phyloP scores from a whole-genome alignment of 148 eudicot genomes.

The Spergularia bocconei region DNA sequence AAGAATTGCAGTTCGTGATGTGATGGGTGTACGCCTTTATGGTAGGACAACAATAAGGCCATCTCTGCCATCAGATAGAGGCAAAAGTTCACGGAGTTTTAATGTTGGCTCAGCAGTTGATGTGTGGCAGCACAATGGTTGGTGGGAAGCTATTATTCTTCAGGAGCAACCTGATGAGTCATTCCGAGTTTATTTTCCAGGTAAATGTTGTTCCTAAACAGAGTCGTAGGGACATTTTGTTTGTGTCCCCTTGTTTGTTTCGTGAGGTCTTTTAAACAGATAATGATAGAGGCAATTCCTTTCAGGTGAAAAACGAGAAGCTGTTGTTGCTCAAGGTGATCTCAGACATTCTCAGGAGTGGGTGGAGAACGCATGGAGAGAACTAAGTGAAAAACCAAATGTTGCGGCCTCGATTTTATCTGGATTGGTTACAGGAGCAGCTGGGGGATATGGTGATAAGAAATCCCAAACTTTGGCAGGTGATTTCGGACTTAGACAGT shows the following conservation, averaged over 20 bases:
- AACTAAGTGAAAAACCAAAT: slow-evolving; percentile 48
- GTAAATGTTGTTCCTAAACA: slow-evolving; percentile 24
- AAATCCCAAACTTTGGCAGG: slow-evolving; percentile 1
- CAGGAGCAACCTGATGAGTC: slow-evolving; percentile 44
- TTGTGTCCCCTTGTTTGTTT: background rate
- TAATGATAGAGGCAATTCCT: background rate
- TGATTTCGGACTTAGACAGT: slow-evolving; percentile 1
- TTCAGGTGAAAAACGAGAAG: slow-evolving; percentile 62
- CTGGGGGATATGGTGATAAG: background rate
- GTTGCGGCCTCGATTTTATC: slow-evolving; percentile 38
- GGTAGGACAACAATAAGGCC: slow-evolving; percentile 74
- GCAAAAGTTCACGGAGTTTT: slow-evolving; percentile 26
- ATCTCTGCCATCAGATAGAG: slow-evolving; percentile 10
- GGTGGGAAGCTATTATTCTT: slow-evolving; percentile 95
- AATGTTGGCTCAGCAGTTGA: slow-evolving; percentile 64
- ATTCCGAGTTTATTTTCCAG: slow-evolving; percentile 69
- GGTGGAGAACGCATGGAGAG: slow-evolving; percentile 61
- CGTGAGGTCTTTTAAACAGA: background rate
- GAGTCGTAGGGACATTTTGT: background rate
- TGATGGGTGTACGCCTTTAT: slow-evolving; percentile 47
- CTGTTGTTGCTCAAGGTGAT: slow-evolving; percentile 33
- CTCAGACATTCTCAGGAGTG: slow-evolving; percentile 82
- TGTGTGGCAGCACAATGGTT: slow-evolving; percentile 87
- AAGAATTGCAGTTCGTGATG: slow-evolving; percentile 53
- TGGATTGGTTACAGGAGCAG: slow-evolving; percentile 1